Conservation (phyloP, 1,139 yeast genomes). For the Candida freyschussii region DNA sequence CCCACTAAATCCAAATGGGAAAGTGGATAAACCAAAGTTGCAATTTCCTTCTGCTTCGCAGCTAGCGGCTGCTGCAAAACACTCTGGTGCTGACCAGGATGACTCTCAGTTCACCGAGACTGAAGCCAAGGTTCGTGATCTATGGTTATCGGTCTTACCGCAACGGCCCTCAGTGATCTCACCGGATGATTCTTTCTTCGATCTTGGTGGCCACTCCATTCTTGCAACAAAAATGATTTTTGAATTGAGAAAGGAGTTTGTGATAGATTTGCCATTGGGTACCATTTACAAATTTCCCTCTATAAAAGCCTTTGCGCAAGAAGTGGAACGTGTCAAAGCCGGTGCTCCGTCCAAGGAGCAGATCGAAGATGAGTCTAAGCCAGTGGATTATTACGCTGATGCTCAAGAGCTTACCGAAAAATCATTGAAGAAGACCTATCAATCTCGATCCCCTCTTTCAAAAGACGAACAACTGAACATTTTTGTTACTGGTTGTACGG, state of each 20-base stretch:
- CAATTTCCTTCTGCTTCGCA: conserved; percentile 94
- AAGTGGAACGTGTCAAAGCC: conserved; percentile 51
- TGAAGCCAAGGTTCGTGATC: conserved; percentile 66
- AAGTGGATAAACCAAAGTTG: conserved; percentile 93
- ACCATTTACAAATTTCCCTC: conserved; percentile 88
- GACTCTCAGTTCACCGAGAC: conserved; percentile 54
- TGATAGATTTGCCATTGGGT: conserved; percentile 83
- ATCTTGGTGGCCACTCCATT: conserved; percentile 96
- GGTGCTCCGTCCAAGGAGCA: conserved; percentile 24
- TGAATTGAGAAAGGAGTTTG: conserved; percentile 72
- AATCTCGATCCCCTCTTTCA: conserved; percentile 33
- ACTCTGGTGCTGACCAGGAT: conserved; percentile 34
- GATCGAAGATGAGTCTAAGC: conserved; percentile 22
- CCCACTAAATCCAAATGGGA: conserved; percentile 97
- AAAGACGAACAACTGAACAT: conserved; percentile 47
- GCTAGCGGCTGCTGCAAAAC: conserved; percentile 41
- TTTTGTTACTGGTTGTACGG: conserved; percentile 93
- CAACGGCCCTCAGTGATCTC: conserved; percentile 73
- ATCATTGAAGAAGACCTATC: conserved; percentile 41
- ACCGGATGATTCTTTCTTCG: conserved; percentile 87
- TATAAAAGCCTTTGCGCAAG: conserved; percentile 68
- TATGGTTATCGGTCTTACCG: conserved; percentile 86
- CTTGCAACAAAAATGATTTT: conserved; percentile 96
- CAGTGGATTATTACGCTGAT: conserved; percentile 65
- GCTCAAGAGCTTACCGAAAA: conserved; percentile 53